Evolutionary conservation across 208 protist species (phyloP).

Genomic region (Trypanosoma cruzi): DNA sequence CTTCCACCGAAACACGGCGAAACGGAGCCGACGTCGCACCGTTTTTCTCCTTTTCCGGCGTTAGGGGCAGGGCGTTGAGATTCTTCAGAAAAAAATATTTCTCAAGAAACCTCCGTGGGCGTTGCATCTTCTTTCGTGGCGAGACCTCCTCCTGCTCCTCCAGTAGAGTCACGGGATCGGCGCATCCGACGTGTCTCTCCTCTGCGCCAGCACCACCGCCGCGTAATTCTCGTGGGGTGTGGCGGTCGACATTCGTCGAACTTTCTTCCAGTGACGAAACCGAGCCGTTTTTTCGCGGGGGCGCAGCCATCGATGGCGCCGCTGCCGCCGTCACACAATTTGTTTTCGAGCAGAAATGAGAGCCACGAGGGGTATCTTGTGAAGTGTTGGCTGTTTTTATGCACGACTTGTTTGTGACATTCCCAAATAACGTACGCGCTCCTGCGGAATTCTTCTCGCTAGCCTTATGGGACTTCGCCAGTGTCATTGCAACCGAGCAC

Average conservation of each 20-base stretch:
- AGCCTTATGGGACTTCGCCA: background rate
- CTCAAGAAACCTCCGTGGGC: constrained; percentile 8
- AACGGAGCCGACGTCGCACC: constrained; percentile 5
- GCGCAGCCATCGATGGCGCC: background rate
- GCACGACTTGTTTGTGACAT: constrained; percentile 1
- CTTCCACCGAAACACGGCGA: background rate
- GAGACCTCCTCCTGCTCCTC: background rate
- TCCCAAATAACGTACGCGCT: background rate
- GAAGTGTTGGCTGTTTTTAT: background rate
- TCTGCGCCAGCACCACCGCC: background rate
- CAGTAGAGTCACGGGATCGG: background rate
- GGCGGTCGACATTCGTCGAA: background rate
- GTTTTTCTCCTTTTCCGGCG: constrained; percentile 21
- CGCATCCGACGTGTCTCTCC: background rate
- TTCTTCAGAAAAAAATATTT: constrained; percentile 26
- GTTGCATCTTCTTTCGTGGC: background rate
- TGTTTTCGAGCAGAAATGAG: background rate
- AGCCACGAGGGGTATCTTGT: too few species aligned
- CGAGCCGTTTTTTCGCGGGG: background rate
- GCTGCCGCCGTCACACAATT: background rate
- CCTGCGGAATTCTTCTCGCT: background rate
- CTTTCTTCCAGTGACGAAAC: too few species aligned
- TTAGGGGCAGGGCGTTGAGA: constrained; percentile 15
- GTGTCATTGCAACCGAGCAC: background rate
- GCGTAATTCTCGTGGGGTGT: background rate